Evolutionary conservation across 495 filamentous ascomycete species (phyloP), one percentile per base, ranked within the genome.

Genomic region (Talaromyces nanjingensis): DNA sequence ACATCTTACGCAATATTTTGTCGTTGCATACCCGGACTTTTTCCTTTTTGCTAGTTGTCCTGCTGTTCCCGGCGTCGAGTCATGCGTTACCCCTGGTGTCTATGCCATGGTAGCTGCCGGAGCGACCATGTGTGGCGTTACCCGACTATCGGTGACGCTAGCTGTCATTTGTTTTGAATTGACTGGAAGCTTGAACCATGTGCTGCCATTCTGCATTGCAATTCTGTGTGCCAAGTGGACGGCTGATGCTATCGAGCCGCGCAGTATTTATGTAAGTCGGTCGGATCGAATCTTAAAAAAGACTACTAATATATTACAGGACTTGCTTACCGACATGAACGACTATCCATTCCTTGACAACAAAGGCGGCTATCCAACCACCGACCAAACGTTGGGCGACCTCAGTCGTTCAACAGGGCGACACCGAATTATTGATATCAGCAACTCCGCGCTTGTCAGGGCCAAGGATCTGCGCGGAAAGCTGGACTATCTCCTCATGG

Each of bases 201-300:
- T 98, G 27, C 81, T 98, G 0, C 94, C 94, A 0, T 98, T 98
- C 74, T 97, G 92, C 1, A 74, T 98, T 49, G 89, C 91, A 7
- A 89, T 98, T 22, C 83, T 97, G 14, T 93, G 96, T 37, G 88
- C 92, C 47, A 98, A 98, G 75, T 98, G 94, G 94, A 97, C 93
- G 0, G 94, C 94, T 0, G 94, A 98, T 73, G 93, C 93, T 8
- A 82, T 98, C 45, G 94, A 98, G 72, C 94, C 94, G 54, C 82
- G 91, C 45, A 96, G 91, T 73, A 98, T 98, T 64, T 98, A 98
- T 67, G 89, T 89, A 78, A 72, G 86, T 75, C 54, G 7, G n/a
- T 0, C 27, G 37, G 34, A 27, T n/a, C 63, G n/a, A 53, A 18
- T 22, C 29, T 31, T 45, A 57, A 22, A 54, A n/a, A 3, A 31